Conservation (phyloP, 495 filamentous ascomycete species). For the Rusavskia elegans region DNA sequence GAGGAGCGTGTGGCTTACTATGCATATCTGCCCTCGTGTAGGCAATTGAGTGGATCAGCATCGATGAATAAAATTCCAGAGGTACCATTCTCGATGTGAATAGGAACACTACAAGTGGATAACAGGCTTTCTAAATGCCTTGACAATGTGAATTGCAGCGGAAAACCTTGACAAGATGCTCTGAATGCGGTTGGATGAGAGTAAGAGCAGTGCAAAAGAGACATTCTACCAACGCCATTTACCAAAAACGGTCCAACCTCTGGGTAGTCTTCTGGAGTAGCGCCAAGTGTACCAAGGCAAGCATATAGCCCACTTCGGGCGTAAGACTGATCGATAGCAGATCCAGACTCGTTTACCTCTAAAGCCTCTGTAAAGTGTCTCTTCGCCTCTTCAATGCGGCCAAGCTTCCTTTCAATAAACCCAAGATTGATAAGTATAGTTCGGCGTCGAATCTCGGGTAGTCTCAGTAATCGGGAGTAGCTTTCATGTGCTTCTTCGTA, state of each 20-base stretch:
- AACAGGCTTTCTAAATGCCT: background rate
- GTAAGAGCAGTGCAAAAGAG: too few species aligned
- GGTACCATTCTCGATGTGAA: background rate
- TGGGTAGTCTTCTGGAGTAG: too few species aligned
- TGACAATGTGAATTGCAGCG: background rate
- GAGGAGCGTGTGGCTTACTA: background rate
- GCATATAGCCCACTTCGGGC: too few species aligned
- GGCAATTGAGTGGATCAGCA: background rate
- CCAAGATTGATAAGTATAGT: background rate
- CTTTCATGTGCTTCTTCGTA: background rate
- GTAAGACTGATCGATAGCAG: too few species aligned
- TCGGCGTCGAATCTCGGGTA: too few species aligned
- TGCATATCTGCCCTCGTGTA: background rate
- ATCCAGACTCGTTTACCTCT: too few species aligned
- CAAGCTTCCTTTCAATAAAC: background rate
- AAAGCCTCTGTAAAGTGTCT: too few species aligned
- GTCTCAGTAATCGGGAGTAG: background rate
- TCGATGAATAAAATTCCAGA: background rate
- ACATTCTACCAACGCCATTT: too few species aligned
- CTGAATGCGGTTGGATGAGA: too few species aligned
- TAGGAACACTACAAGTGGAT: background rate
- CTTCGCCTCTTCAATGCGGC: background rate
- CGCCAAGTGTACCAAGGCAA: too few species aligned
- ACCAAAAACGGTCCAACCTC: too few species aligned
- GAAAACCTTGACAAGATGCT: background rate